Evolutionary conservation across 106 monocot genomes (phyloP).

Genomic region (Narthecium ossifragum): DNA sequence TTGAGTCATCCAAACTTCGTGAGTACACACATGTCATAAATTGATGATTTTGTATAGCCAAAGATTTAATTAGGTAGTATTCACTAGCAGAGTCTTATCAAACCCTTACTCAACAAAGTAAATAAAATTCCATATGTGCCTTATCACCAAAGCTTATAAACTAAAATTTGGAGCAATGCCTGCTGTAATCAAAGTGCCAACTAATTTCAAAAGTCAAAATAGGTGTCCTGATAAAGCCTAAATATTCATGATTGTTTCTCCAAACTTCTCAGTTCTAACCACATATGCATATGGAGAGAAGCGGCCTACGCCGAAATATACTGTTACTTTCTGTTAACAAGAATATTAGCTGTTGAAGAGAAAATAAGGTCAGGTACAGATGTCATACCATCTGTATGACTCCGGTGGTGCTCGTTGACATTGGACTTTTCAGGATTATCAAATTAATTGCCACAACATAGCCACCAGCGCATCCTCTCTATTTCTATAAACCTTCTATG

Average conservation of each 20-base stretch:
- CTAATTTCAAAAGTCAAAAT: background rate
- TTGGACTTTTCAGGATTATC: background rate
- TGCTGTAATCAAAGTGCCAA: too few relatives aligned
- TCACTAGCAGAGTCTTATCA: too few relatives aligned
- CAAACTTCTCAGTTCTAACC: background rate
- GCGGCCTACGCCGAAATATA: background rate
- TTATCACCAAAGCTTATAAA: too few relatives aligned
- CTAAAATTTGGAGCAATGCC: too few relatives aligned
- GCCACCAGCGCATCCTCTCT: constrained; percentile 3
- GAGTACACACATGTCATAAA: too few relatives aligned
- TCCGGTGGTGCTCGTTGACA: background rate
- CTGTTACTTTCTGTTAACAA: background rate
- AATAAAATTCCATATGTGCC: too few relatives aligned
- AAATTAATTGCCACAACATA: background rate
- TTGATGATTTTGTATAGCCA: too few relatives aligned
- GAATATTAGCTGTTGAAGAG: background rate
- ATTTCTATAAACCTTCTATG: background rate
- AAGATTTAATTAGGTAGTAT: too few relatives aligned
- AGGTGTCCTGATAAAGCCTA: background rate
- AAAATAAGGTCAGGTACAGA: background rate
- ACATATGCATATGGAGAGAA: background rate
- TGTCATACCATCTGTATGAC: background rate
- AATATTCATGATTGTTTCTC: background rate
- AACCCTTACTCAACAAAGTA: too few relatives aligned
- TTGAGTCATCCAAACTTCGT: background rate